Base-by-base conservation (phyloP, 1,284 basidiomycete species). In the Ustilago tritici region DNA sequence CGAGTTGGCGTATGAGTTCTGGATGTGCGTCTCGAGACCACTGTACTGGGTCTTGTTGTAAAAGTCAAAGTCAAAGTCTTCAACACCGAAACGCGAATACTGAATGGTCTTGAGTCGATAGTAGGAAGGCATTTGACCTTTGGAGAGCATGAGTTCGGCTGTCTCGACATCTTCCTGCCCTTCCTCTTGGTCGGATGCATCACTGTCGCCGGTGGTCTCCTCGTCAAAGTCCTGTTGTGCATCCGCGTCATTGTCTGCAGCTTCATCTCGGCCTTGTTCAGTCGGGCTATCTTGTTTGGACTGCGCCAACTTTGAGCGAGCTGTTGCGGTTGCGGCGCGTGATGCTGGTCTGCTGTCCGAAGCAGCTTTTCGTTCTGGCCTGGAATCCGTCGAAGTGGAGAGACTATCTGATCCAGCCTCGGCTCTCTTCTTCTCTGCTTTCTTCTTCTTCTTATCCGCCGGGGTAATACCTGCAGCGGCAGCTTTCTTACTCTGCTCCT, bases 71-170 rank as follows among this genome's bases (percentile, higher is more conserved):
- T 99, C 97, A 84, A 99, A 99, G 87, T 99, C 96, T 85, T 96
- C 96, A 32, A 98, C 93, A n/a, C 96, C 96, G 80, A 99, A 99
- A 82, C 95, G 95, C 55, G 94, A 96, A 86, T 99, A 99, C 87
- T 97, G 95, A 83, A 99, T 99, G 87, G 97, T 95, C 47, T 98
- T 95, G 82, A 92, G 92, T 52, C 93, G 91, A 86, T 97, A 99
- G 76, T 92, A 90, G 68, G 90, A 91, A 0, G 95, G 95, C 68
- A 96, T 91, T 15, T 70, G 67, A 23, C 71, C 75, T 52, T 65
- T 61, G 23, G 56, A 52, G 17, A 76, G 74, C 65, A 70, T 63
- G 31, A 76, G 65, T n/a, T 72, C 70, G 14, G 67, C 63, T 17
- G 62, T 72, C 41, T 76, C 67, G 46, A 66, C 55, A 54, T 78